Evolutionary conservation across 306 rosid genomes (phyloP).

Genomic region (Begonia masoniana): DNA sequence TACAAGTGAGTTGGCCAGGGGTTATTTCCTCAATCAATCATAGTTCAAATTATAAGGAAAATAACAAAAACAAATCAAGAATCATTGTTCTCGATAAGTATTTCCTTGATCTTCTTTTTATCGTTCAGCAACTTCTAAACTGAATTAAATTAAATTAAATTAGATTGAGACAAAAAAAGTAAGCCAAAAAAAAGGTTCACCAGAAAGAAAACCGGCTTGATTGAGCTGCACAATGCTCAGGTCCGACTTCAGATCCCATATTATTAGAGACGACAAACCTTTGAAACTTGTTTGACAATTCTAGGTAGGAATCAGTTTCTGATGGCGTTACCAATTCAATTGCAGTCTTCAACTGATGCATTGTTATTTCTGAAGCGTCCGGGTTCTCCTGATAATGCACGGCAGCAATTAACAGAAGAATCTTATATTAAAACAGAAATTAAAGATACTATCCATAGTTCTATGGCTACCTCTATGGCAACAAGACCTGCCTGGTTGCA

Average conservation of each 20-base stretch:
- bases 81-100: too few relatives aligned
- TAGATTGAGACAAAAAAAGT: background rate
- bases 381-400: slow-evolving; percentile 45
- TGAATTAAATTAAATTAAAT: background rate
- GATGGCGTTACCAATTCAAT: slow-evolving; percentile 54
- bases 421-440: slow-evolving; percentile 2
- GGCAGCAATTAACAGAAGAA: slow-evolving; percentile 4
- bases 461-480: slow-evolving; percentile 82
- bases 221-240: slow-evolving; percentile 12
- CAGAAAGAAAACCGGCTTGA: slow-evolving; percentile 22
- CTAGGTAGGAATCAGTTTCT: slow-evolving; percentile 44
- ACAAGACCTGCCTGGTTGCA: slow-evolving; percentile 80
- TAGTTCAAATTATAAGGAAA: too few relatives aligned
- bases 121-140: too few relatives aligned
- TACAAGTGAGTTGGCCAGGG: too few relatives aligned
- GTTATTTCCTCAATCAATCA: too few relatives aligned
- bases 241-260: slow-evolving; percentile 21
- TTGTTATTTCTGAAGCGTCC: slow-evolving; percentile 47
- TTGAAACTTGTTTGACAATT: slow-evolving; percentile 54
- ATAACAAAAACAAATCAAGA: too few relatives aligned
- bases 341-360: slow-evolving; percentile 59
- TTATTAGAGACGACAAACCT: slow-evolving; percentile 42
- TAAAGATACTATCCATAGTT: slow-evolving; percentile 39
- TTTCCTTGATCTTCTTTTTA: too few relatives aligned
- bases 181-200: slow-evolving; percentile 13